phyloP scores from a whole-genome alignment of 2,329 filamentous ascomycete species.

The Penicillium corylophilum region DNA sequence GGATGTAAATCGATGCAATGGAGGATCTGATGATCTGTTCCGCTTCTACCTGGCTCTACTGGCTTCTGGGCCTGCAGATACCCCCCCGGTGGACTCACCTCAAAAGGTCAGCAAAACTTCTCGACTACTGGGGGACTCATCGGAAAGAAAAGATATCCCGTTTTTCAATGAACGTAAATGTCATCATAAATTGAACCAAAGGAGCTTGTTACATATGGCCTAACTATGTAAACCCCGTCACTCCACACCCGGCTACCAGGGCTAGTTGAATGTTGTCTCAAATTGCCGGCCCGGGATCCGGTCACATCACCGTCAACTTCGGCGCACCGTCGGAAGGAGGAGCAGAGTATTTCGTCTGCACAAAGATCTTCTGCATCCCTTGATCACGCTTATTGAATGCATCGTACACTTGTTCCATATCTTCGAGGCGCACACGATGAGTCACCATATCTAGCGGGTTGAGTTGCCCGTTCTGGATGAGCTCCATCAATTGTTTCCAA shows the following conservation, averaged over 20 bases:
- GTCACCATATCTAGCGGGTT: conserved; percentile 78
- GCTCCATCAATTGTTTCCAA: conserved; percentile 70
- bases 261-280: neutral
- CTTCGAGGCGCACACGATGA: conserved; percentile 73
- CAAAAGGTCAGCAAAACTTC: neutral
- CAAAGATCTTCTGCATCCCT: conserved; percentile 79
- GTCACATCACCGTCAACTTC: conserved; percentile 44
- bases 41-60: neutral
- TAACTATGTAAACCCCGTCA: neutral
- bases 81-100: neutral
- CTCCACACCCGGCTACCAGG: neutral
- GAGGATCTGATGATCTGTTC: conserved; percentile 7
- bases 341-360: conserved; percentile 58
- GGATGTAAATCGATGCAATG: conserved; percentile 1
- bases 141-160: neutral
- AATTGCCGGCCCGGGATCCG: neutral
- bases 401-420: conserved; percentile 65
- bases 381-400: conserved; percentile 56
- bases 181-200: neutral
- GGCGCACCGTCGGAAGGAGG: conserved; percentile 54
- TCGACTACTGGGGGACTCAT: neutral
- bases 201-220: neutral
- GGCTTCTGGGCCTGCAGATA: neutral
- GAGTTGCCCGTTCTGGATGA: conserved; percentile 55
- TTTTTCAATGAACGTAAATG: neutral